A percentile compares a stretch with the other conserved stretches of the same genome.
Evolutionary conservation across 2,329 filamentous ascomycete genomes (phyloP).

Genomic region (Hymenoscyphus albidus): DNA sequence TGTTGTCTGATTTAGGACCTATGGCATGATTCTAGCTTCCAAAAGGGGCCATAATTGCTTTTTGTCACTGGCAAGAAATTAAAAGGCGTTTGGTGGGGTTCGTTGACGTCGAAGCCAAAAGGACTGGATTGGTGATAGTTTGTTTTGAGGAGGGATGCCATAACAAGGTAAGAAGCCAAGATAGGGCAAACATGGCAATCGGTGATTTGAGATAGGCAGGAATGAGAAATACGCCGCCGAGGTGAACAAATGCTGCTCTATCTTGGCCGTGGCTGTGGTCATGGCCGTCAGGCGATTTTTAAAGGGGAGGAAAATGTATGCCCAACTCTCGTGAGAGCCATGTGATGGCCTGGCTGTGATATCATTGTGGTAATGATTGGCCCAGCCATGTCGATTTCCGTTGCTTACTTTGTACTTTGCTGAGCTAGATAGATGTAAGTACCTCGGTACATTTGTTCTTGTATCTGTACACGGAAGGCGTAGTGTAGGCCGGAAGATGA

Average conservation of each 20-base stretch:
- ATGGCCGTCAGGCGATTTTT: background rate
- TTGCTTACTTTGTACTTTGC: background rate
- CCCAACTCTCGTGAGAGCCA: background rate
- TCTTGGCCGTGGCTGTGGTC: background rate
- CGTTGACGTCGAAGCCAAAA: background rate
- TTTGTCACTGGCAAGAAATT: background rate
- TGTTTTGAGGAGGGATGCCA: background rate
- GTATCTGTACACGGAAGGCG: background rate
- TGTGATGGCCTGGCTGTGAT: background rate
- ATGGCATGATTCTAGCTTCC: background rate
- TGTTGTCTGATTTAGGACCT: background rate
- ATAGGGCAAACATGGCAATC: constrained; percentile 15
- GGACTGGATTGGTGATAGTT: background rate
- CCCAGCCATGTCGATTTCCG: background rate
- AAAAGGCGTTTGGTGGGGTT: constrained; percentile 6
- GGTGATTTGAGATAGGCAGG: constrained; percentile 12
- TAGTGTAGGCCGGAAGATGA: constrained; percentile 12
- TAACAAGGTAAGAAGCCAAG: constrained; percentile 6
- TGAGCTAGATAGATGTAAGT: background rate
- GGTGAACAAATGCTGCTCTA: background rate
- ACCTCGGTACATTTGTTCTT: background rate
- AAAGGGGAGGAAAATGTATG: background rate
- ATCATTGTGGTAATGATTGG: background rate
- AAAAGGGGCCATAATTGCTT: background rate
- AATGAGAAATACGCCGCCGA: background rate